Evolutionary conservation across 768 basidiomycete species (phyloP).

Genomic region (Artomyces pyxidatus): DNA sequence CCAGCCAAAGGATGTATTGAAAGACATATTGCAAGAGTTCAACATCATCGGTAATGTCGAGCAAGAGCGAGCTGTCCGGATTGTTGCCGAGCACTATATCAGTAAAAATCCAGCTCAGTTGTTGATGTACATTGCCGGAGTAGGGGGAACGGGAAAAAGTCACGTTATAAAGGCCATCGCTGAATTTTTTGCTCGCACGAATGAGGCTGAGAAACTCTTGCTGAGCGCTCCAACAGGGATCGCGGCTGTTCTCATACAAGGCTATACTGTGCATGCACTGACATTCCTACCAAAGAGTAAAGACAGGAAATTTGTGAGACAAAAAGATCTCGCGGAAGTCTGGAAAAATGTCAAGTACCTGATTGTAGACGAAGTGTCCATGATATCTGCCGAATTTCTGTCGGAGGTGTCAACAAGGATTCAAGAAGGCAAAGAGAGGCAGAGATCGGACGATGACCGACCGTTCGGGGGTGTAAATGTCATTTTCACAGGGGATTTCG

Average conservation of each 20-base stretch:
- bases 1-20: background rate
- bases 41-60: background rate
- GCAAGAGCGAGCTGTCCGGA: background rate
- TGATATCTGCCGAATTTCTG: slow-evolving; percentile 18
- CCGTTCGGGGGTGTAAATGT: slow-evolving; percentile 26
- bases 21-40: background rate
- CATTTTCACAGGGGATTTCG: slow-evolving; percentile 26
- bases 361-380: slow-evolving; percentile 18
- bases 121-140: background rate
- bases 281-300: slow-evolving; percentile 13
- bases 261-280: slow-evolving; percentile 24
- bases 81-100: background rate
- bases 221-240: slow-evolving; percentile 24
- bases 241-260: slow-evolving; percentile 22
- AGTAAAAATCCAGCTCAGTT: background rate
- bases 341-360: slow-evolving; percentile 16
- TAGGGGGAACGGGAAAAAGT: background rate
- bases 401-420: slow-evolving; percentile 15
- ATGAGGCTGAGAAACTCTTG: slow-evolving; percentile 6
- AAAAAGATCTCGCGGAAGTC: slow-evolving; percentile 2
- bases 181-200: slow-evolving; percentile 10
- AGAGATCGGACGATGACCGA: background rate
- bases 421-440: background rate
- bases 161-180: slow-evolving; percentile 21
- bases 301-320: too few species aligned